Evolutionary conservation across 1,284 basidiomycete genomes (phyloP), one percentile per base, ranked within the genome.

Genomic region (Cryptococcus sp.): DNA sequence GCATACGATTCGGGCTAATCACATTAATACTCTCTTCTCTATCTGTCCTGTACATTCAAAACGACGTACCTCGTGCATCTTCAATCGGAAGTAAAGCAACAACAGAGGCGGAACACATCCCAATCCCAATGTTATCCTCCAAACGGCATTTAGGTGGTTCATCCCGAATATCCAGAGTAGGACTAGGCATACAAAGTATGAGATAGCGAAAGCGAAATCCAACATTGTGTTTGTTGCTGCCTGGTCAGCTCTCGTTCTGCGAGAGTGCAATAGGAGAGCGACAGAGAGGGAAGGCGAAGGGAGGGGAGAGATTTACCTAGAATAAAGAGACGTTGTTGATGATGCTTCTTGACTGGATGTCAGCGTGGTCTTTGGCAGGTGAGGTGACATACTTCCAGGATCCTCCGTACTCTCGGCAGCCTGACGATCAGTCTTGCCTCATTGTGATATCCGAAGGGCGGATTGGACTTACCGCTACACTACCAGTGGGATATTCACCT

Each of bases 341-440:
- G 81, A 49, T 82, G 83, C 75, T 87, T 90, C 60, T 76, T 79
- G 63, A 94, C 32, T 34, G 16, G 32, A 9, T 34, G 32, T 34
- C 32, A 34, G 32, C 32, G 10, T 34, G 10, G 16, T 9, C 32
- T 9, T 9, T 34, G 32, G 9, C 32, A 34, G 9, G 10, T 9
- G 16, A 16, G 32, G 16, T 16, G 16, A 9, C 32, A 9, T 34
- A 34, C 32, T 62, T 13, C 52, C 58, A 2, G 55, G 53, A 54
- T 89, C 86, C 72, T 94, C 92, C 0, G 90, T 90, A 67, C 90
- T 87, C 69, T 96, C 92, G 1, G 88, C 87, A 2, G 87, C 86
- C 32, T 34, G 32, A 34, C 9, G 16, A 16, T 34, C 32, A 34
- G 32, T 16, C 32, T 16, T 9, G 10, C 16, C 32, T 9, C 10